A percentile compares a stretch with the other conserved stretches of the same genome.
Conservation (phyloP, 441 rosid species). For the Gossypium schwendimanii region DNA sequence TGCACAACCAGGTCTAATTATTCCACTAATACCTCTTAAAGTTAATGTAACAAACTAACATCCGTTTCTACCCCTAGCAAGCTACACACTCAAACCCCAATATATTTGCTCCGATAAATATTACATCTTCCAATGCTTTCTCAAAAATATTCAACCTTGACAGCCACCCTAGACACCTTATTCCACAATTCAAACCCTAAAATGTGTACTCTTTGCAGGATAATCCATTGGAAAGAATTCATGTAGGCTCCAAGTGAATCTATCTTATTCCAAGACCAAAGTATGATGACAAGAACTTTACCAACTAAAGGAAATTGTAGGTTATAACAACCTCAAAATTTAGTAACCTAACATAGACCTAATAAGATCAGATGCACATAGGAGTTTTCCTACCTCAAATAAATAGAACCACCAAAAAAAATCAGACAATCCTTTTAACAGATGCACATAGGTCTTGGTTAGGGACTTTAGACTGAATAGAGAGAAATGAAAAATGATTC, state of each 20-base stretch:
- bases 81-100: neutral
- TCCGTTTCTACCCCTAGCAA: neutral
- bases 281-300: neutral
- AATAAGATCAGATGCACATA: neutral
- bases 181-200: neutral
- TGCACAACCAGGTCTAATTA: neutral
- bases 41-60: neutral
- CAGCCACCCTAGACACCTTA: neutral
- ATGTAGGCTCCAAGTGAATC: no score
- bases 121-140: neutral
- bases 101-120: neutral
- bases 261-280: neutral
- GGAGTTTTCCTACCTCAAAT: neutral
- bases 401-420: neutral
- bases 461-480: neutral
- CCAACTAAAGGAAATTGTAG: neutral
- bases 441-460: neutral
- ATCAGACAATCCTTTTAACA: neutral
- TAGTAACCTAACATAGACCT: neutral
- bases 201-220: no score
- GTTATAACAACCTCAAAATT: neutral
- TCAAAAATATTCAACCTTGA: neutral
- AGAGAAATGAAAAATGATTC: neutral
- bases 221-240: no score
- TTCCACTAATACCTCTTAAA: neutral